These are phyloP conservation scores for Euryodendron excelsum DNA, from an alignment of 148 eudicot species.

Conservation along the genomic window DNA sequence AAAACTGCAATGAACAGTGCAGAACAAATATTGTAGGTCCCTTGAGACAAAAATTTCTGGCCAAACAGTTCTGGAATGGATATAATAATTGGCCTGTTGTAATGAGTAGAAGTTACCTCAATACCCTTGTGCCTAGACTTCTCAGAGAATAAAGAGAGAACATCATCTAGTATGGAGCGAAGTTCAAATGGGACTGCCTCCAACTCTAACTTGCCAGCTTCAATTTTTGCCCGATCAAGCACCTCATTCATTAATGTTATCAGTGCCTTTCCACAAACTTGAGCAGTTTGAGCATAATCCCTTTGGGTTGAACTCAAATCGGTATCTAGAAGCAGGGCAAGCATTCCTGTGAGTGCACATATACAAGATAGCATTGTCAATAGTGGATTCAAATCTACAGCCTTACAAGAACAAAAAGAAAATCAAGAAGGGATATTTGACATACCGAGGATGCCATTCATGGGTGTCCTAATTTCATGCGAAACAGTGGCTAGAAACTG, in stretches of 20 bases:
- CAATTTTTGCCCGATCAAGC: constrained; percentile 74
- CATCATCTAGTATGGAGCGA: constrained; percentile 66
- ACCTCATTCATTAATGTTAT: constrained; percentile 72
- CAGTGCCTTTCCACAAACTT: constrained; percentile 67
- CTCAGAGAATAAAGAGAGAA: constrained; percentile 69
- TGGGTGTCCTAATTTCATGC: constrained; percentile 76
- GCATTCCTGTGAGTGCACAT: constrained; percentile 49
- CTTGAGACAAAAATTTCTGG: not conserved
- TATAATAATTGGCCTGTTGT: not conserved
- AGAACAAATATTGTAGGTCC: not conserved
- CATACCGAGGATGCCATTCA: constrained; percentile 73
- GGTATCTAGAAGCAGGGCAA: constrained; percentile 64
- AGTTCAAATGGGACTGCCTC: constrained; percentile 64
- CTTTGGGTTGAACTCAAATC: constrained; percentile 67
- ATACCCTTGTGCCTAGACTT: constrained; percentile 61
- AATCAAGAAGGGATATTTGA: not conserved
- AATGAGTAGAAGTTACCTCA: constrained; percentile 39
- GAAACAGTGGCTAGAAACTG: constrained; percentile 84
- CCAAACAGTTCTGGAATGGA: not conserved
- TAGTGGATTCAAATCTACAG: not conserved
- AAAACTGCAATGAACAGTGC: not conserved
- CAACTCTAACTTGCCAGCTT: constrained; percentile 71
- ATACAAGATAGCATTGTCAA: not conserved
- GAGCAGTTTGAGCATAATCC: constrained; percentile 75
- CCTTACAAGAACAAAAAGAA: not conserved